These are phyloP conservation scores for Rhododendron simsii DNA, from an alignment of 148 eudicot genomes.

Conservation along the genomic window DNA sequence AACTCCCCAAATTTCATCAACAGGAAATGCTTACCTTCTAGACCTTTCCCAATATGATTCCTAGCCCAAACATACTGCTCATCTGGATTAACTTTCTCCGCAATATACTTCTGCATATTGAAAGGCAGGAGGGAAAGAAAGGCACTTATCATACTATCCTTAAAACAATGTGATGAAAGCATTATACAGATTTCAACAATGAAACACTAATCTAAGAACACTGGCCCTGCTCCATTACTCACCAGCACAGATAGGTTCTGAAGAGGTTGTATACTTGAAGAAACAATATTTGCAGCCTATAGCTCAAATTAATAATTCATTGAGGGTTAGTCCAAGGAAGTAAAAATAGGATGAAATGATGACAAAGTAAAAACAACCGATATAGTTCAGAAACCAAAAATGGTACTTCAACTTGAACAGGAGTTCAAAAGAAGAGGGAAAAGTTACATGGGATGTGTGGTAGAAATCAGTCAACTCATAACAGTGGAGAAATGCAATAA, in stretches of 20 bases:
- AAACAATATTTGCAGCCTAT: slow-evolving; percentile 78
- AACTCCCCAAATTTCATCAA: neutral
- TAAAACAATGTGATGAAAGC: neutral
- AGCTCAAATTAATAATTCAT: slow-evolving; percentile 6
- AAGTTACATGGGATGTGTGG: neutral
- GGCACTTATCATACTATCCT: neutral
- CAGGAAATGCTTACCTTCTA: slow-evolving; percentile 39
- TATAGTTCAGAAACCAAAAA: neutral
- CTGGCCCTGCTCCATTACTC: slow-evolving; percentile 23
- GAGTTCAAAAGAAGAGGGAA: neutral
- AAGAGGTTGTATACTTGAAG: slow-evolving; percentile 79
- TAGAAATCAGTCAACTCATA: neutral
- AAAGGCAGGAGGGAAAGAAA: slow-evolving; percentile 9
- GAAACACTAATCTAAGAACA: slow-evolving; percentile 11
- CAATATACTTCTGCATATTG: slow-evolving; percentile 50
- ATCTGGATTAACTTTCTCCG: slow-evolving; percentile 51
- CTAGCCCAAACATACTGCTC: slow-evolving; percentile 55
- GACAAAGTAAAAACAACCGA: neutral
- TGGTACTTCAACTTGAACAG: neutral
- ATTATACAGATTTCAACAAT: neutral
- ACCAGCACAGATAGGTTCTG: slow-evolving; percentile 65
- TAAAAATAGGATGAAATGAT: neutral
- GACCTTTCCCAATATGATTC: slow-evolving; percentile 57
- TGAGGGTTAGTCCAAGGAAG: no score
- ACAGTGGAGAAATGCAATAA: neutral